These are phyloP conservation scores for Blumeriella jaapii DNA, from an alignment of 2,329 filamentous ascomycete genomes.

Conservation along the genomic window DNA sequence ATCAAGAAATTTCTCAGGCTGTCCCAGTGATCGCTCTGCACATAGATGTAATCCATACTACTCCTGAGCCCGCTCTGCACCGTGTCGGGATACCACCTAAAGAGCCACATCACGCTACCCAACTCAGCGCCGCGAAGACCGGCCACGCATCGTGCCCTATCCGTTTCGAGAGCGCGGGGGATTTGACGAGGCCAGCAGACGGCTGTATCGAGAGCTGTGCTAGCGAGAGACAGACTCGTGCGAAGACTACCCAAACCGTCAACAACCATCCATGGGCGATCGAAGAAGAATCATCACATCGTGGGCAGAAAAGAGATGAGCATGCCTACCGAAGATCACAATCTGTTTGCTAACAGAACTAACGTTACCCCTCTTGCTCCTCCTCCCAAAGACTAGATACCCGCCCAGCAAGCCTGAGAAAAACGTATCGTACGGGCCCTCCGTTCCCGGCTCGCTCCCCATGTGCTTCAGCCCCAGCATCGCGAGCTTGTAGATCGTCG, in stretches of 20 bases:
- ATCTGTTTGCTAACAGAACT: conserved; percentile 90
- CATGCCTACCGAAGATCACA: conserved; percentile 58
- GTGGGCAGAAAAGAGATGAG: neutral
- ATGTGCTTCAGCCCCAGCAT: conserved; percentile 64
- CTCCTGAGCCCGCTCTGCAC: conserved; percentile 83
- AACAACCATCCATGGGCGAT: no score
- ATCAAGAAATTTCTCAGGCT: conserved; percentile 72
- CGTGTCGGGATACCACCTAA: conserved; percentile 81
- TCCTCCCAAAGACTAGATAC: conserved; percentile 78
- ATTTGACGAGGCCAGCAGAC: conserved; percentile 38
- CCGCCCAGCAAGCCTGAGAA: conserved; percentile 79
- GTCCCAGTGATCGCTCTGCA: conserved; percentile 83
- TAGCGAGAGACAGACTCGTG: conserved; percentile 73
- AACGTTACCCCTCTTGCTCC: conserved; percentile 54
- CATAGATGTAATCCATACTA: conserved; percentile 97
- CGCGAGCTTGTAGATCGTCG: conserved; percentile 74
- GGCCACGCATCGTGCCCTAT: conserved; percentile 76
- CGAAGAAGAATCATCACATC: neutral
- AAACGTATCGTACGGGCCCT: conserved; percentile 72
- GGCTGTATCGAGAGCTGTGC: conserved; percentile 73
- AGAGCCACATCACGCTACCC: conserved; percentile 92
- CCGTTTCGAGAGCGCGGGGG: conserved; percentile 30
- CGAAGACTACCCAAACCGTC: conserved; percentile 53
- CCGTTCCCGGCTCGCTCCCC: conserved; percentile 46
- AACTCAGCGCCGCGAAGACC: conserved; percentile 79